A percentile compares a stretch with the other conserved stretches of the same genome.
Evolutionary conservation across 116 monocot species (phyloP).

Genomic region (Phalaenopsis hybrid): DNA sequence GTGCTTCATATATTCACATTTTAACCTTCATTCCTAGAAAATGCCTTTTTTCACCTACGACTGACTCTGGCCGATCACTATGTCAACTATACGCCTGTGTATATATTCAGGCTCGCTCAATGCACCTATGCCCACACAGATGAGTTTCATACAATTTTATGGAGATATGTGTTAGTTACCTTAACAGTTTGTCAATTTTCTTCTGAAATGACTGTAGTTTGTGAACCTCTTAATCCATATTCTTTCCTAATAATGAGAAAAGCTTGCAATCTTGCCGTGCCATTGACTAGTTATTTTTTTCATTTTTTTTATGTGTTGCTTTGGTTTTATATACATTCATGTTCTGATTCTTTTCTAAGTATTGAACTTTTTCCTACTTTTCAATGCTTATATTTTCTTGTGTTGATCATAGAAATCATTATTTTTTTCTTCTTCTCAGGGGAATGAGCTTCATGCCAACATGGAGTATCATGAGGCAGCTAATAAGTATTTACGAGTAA

Average conservation of each 20-base stretch:
- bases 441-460: slow-evolving; percentile 70
- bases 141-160: neutral
- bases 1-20: no score
- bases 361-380: neutral
- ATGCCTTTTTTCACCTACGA: no score
- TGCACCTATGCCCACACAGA: neutral
- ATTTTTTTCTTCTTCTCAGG: slow-evolving; percentile 38
- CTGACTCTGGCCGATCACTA: no score
- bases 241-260: neutral
- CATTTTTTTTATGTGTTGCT: neutral
- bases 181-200: neutral
- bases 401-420: neutral
- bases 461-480: slow-evolving; percentile 68
- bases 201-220: no score
- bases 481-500: slow-evolving; percentile 74
- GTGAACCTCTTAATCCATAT: neutral
- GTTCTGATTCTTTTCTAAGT: neutral
- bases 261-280: neutral
- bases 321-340: neutral
- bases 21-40: no score
- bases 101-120: neutral
- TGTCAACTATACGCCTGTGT: neutral
- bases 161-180: neutral
- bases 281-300: neutral
- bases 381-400: neutral